Evolutionary conservation across 2,329 filamentous ascomycete genomes (phyloP).

Genomic region (Epichloe coenophiala): DNA sequence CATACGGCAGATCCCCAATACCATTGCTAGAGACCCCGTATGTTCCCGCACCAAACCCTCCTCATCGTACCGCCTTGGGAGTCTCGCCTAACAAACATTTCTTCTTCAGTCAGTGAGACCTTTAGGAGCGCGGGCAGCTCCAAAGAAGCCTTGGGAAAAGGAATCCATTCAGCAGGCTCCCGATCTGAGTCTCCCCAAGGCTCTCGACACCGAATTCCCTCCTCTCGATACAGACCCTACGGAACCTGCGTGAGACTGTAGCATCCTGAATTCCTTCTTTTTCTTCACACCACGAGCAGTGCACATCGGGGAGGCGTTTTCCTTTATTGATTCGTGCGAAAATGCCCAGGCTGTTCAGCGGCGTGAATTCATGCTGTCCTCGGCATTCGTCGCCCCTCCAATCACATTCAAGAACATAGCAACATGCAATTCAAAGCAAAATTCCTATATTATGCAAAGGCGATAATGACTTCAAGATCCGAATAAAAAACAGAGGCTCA

Average conservation of each 20-base stretch:
- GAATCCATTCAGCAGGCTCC: constrained; percentile 16
- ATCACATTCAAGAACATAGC: not conserved
- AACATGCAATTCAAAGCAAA: constrained; percentile 6
- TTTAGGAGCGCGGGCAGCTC: constrained; percentile 31
- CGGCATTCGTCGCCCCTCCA: not conserved
- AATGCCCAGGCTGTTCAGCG: not conserved
- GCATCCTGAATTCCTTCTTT: not conserved
- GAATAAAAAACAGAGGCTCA: constrained; percentile 3
- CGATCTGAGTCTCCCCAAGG: constrained; percentile 11
- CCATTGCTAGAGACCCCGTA: constrained; percentile 57
- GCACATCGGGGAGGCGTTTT: not conserved
- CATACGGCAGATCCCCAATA: constrained; percentile 76
- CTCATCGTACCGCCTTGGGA: not conserved
- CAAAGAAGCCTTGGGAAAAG: constrained; percentile 68
- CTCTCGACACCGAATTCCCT: constrained; percentile 23
- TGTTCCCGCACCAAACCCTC: constrained; percentile 15
- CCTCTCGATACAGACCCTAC: constrained; percentile 17
- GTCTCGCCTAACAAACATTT: not conserved
- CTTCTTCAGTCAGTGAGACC: constrained; percentile 30
- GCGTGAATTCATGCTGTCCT: not conserved
- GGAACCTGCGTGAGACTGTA: not conserved
- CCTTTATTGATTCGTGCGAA: not conserved
- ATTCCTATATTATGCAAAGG: constrained; percentile 10
- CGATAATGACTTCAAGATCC: constrained; percentile 7
- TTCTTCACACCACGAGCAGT: not conserved